These are phyloP conservation scores for Phytophthora palmivora DNA, from an alignment of 352 stramenopile genomes.

Conservation along the genomic window DNA sequence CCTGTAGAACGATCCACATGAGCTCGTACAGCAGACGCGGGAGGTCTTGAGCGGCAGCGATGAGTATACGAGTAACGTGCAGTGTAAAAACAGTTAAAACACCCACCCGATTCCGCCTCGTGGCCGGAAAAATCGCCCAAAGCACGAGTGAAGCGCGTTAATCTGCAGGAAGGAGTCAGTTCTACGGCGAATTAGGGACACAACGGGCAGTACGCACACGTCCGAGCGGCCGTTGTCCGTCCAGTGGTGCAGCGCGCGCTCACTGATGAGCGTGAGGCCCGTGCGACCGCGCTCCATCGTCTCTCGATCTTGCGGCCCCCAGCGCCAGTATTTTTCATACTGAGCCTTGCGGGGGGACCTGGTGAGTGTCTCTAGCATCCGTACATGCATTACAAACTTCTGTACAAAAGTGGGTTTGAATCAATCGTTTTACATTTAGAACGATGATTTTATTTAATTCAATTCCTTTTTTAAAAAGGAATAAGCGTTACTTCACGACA, in stretches of 20 bases:
- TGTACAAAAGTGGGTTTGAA: too few relatives aligned
- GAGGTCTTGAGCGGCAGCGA: slow-evolving; percentile 37
- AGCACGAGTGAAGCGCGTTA: slow-evolving; percentile 44
- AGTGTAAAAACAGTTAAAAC: slow-evolving; percentile 1
- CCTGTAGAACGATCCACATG: slow-evolving; percentile 73
- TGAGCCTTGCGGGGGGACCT: slow-evolving; percentile 19
- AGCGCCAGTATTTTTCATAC: slow-evolving; percentile 26
- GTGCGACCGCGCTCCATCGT: slow-evolving; percentile 37
- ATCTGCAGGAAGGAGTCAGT: slow-evolving; percentile 35
- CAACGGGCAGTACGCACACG: slow-evolving; percentile 51
- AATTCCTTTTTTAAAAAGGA: too few relatives aligned
- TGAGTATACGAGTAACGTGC: background rate
- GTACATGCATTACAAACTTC: too few relatives aligned
- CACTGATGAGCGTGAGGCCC: slow-evolving; percentile 53
- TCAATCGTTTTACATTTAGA: too few relatives aligned
- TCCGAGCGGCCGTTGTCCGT: slow-evolving; percentile 56
- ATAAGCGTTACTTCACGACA: too few relatives aligned
- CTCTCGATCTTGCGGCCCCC: slow-evolving; percentile 26
- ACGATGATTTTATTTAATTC: too few relatives aligned
- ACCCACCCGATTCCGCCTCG: slow-evolving; percentile 40
- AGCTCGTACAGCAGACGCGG: slow-evolving; percentile 82
- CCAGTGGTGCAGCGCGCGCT: slow-evolving; percentile 71
- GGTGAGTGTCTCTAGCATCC: background rate
- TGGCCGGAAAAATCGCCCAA: slow-evolving; percentile 43
- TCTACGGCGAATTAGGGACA: background rate